Conservation (phyloP, 176 grass and related monocot species). For the Musa schizocarpa region DNA sequence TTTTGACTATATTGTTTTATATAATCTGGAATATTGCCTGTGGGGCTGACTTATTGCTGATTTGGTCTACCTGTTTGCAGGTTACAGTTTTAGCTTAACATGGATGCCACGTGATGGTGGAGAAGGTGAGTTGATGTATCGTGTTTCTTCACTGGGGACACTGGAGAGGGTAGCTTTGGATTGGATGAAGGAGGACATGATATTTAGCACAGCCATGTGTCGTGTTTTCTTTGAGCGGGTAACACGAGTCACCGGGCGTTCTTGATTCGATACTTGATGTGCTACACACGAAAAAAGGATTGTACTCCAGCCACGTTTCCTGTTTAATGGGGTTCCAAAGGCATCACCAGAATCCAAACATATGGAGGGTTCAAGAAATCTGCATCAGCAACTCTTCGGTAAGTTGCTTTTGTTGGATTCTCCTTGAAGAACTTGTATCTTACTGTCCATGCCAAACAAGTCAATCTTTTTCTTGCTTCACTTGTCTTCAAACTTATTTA, state of each 20-base stretch:
- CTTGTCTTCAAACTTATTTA: background rate
- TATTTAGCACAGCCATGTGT: conserved; percentile 52
- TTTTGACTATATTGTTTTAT: background rate
- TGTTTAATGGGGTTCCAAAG: too few relatives aligned
- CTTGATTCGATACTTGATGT: background rate
- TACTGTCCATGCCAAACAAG: background rate
- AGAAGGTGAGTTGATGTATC: conserved; percentile 43
- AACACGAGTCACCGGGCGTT: conserved; percentile 12
- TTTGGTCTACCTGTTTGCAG: conserved; percentile 31
- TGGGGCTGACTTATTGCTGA: background rate
- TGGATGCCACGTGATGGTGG: conserved; percentile 29
- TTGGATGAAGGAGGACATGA: conserved; percentile 79
- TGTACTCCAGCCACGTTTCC: background rate
- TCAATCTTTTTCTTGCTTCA: background rate
- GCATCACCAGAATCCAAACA: too few relatives aligned
- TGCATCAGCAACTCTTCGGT: too few relatives aligned
- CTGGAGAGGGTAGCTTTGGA: conserved; percentile 38
- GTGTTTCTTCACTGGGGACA: conserved; percentile 46
- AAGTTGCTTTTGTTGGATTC: background rate
- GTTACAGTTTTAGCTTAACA: conserved; percentile 61
- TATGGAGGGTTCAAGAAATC: too few relatives aligned
- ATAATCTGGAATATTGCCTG: background rate
- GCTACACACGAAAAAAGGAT: background rate
- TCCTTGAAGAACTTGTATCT: background rate
- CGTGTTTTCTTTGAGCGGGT: conserved; percentile 43